A percentile compares a stretch with the other conserved stretches of the same genome.
These are phyloP conservation scores for Scheffersomyces amazonensis DNA, from an alignment of 805 yeast species.

Conservation along the genomic window DNA sequence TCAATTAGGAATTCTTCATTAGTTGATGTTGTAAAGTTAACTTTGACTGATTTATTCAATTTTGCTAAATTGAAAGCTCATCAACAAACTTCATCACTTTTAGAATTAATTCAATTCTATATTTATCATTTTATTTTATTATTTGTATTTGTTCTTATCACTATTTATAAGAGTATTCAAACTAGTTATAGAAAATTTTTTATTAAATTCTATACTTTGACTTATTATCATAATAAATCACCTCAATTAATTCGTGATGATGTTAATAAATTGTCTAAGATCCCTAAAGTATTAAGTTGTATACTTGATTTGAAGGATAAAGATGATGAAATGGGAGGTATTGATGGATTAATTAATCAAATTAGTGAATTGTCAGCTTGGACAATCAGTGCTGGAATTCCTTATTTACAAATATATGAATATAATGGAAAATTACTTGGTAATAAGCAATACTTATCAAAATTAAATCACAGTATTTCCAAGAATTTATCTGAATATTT, in stretches of 20 bases:
- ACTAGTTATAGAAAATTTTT: conserved; percentile 49
- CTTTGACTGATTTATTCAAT: neutral
- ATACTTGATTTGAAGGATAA: conserved; percentile 71
- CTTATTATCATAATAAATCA: conserved; percentile 66
- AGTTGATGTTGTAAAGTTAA: neutral
- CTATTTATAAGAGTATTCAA: conserved; percentile 52
- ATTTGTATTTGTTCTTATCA: conserved; percentile 51
- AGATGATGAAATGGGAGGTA: conserved; percentile 86
- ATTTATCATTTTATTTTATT: conserved; percentile 50
- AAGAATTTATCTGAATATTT: conserved; percentile 67
- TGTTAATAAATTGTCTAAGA: conserved; percentile 65
- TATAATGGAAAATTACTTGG: conserved; percentile 64
- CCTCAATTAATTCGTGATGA: conserved; percentile 88
- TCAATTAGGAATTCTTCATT: neutral
- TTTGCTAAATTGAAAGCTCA: neutral
- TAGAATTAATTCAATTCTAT: conserved; percentile 6
- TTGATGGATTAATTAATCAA: conserved; percentile 75
- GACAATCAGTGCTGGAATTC: conserved; percentile 87
- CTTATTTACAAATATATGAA: conserved; percentile 72
- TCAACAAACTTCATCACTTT: neutral
- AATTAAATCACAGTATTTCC: conserved; percentile 53
- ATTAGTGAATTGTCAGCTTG: conserved; percentile 79
- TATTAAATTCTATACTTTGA: conserved; percentile 56
- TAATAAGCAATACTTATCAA: conserved; percentile 30
- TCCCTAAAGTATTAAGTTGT: conserved; percentile 75